These are phyloP conservation scores for Talaromyces ruber DNA, from an alignment of 495 filamentous ascomycete genomes.

Conservation along the genomic window DNA sequence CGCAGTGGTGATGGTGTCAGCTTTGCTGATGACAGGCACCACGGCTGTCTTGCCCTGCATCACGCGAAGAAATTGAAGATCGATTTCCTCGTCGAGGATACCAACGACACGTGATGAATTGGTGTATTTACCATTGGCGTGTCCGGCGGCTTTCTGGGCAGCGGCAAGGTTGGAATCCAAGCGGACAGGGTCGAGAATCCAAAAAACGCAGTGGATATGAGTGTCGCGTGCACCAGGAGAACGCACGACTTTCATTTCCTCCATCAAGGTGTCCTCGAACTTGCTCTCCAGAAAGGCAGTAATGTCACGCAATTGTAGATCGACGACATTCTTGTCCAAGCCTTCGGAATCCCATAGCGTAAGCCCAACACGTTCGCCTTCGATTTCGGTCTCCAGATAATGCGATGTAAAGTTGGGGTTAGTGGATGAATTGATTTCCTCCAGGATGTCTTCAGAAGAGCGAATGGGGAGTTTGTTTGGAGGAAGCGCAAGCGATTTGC, in stretches of 20 bases:
- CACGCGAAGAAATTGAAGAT: constrained; percentile 80
- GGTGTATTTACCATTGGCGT: constrained; percentile 47
- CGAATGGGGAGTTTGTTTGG: constrained; percentile 60
- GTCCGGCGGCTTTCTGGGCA: constrained; percentile 37
- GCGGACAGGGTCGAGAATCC: constrained; percentile 81
- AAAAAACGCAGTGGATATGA: constrained; percentile 93
- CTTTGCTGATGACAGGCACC: constrained; percentile 93
- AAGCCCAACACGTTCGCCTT: constrained; percentile 82
- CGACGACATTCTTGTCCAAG: constrained; percentile 85
- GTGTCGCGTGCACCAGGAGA: constrained; percentile 91
- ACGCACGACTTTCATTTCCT: constrained; percentile 95
- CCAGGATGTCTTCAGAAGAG: constrained; percentile 42
- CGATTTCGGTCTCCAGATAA: constrained; percentile 92
- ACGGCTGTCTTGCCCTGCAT: constrained; percentile 93
- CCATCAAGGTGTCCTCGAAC: constrained; percentile 94
- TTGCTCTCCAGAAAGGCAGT: constrained; percentile 91
- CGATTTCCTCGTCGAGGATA: constrained; percentile 78
- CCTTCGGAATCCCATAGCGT: constrained; percentile 96
- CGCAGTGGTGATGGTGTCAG: constrained; percentile 85
- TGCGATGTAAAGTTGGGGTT: constrained; percentile 68
- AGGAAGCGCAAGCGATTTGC: constrained; percentile 70
- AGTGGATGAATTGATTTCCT: constrained; percentile 28
- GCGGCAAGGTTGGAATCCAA: constrained; percentile 76
- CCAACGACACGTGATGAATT: constrained; percentile 39
- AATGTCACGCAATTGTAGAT: constrained; percentile 87